Percentiles rank a stretch among this genome's conserved stretches.
Conservation (phyloP, 2,329 filamentous ascomycete genomes). For the Sclerotinia spermophila region DNA sequence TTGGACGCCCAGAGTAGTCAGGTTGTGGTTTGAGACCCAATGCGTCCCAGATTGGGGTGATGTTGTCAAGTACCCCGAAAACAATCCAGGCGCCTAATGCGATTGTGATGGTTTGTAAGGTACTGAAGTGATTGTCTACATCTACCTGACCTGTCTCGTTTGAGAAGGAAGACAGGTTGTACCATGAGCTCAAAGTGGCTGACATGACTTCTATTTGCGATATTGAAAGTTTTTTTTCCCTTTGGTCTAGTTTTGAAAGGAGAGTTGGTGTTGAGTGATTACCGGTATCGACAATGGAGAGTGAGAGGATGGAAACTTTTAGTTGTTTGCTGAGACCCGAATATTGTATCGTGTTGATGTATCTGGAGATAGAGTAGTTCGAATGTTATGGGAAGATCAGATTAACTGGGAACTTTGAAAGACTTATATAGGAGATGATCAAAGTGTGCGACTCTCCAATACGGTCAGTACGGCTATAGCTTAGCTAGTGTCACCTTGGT, state of each 20-base stretch:
- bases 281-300: not conserved
- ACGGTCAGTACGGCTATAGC: not conserved
- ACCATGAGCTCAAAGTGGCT: not conserved
- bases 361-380: not conserved
- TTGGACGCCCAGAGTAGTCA: accelerated
- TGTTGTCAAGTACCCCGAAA: not conserved
- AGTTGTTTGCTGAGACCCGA: not conserved
- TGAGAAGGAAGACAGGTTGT: not conserved
- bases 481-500: not conserved
- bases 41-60: not conserved
- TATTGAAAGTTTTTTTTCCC: not conserved
- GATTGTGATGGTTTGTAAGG: accelerated
- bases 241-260: not conserved
- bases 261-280: too few relatives aligned
- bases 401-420: not conserved
- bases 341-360: not conserved
- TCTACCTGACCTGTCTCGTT: accelerated
- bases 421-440: not conserved
- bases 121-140: not conserved
- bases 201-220: not conserved
- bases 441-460: not conserved
- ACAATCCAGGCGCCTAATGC: not conserved
- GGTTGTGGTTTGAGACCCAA: accelerated
- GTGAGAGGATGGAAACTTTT: not conserved
- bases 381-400: not conserved